A percentile compares a stretch with the other conserved stretches of the same genome.
Evolutionary conservation across 1,139 yeast genomes (phyloP).

Genomic region (Lodderomyces oxycetoniae): DNA sequence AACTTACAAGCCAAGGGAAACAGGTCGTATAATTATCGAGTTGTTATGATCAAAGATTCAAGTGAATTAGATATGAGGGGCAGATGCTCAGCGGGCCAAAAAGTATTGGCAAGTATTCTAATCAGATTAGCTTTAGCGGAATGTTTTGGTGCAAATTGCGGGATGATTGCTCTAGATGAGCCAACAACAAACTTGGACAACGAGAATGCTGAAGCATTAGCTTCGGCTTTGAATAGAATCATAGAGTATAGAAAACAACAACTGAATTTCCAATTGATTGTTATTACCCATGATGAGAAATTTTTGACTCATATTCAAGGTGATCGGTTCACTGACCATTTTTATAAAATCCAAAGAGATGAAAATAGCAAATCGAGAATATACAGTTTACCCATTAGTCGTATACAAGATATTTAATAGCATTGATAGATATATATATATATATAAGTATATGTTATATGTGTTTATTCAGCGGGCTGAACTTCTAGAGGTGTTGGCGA

Average conservation of each 20-base stretch:
- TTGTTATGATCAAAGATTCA: conserved; percentile 90
- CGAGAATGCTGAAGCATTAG: conserved; percentile 85
- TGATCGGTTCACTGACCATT: conserved; percentile 80
- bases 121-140: conserved; percentile 91
- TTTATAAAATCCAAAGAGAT: conserved; percentile 76
- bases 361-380: conserved; percentile 77
- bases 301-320: conserved; percentile 85
- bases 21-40: conserved; percentile 84
- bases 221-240: conserved; percentile 70
- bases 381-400: conserved; percentile 38
- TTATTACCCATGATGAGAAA: conserved; percentile 94
- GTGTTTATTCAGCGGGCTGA: background rate
- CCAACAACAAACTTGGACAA: conserved; percentile 95
- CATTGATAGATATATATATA: too few species aligned
- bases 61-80: conserved; percentile 97
- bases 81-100: conserved; percentile 96
- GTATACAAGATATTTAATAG: conserved; percentile 29
- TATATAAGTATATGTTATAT: background rate
- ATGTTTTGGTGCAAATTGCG: conserved; percentile 92
- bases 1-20: conserved; percentile 55
- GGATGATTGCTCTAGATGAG: conserved; percentile 93
- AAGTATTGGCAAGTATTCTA: conserved; percentile 87
- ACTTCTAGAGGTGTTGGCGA: conserved; percentile 1
- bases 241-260: conserved; percentile 73
- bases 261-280: conserved; percentile 86